Evolutionary conservation across 1,139 yeast species (phyloP), one percentile per base, ranked within the genome.

Genomic region (Magnusiomyces suaveolens): DNA sequence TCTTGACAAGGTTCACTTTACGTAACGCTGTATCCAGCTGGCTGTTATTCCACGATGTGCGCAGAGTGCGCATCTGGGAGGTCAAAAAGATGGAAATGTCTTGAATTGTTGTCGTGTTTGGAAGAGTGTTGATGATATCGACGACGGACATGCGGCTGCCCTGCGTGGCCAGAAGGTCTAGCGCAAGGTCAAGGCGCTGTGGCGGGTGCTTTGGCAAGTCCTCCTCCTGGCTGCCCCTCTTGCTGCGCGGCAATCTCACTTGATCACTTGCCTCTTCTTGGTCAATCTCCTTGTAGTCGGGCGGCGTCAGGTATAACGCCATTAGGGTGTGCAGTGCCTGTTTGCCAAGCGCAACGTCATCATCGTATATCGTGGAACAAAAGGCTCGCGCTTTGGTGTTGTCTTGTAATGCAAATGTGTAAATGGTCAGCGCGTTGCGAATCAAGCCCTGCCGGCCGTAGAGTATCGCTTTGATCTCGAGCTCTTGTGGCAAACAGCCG

Each of bases 381-480:
- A 87, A 50, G 23, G 72, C 68, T 59, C 84, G 76, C 0, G 95
- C 86, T 20, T 74, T 72, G 25, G 71, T 71, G 55, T 80, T 75
- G 63, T 84, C 85, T 16, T 78, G 70, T 50, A 88, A 68, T 46
- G 82, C 81, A 55, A 77, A 75, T 54, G 80, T 81, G 48, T 82
- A 74, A 1, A 87, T 79, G 58, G 80, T 80, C 29, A 92, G 72
- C 0, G 90, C 83, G 52, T 80, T 77, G 16, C 76, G 76, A 63
- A 87, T 88, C 56, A 80, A 81, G 1, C 81, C 83, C 48, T 85
- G 67, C 58, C 80, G 75, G 46, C 77, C 76, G 55, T 84, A 75
- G 1, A 90, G 78, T 51, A 79, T 75, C 0, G 87, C 80, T 46
- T 81, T 76, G 51, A 86, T 64, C 18, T 70, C 70, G 26, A 70